Evolutionary conservation across 2,329 filamentous ascomycete species (phyloP), one percentile per base, ranked within the genome.

Genomic region (Tolypocladium sp.): DNA sequence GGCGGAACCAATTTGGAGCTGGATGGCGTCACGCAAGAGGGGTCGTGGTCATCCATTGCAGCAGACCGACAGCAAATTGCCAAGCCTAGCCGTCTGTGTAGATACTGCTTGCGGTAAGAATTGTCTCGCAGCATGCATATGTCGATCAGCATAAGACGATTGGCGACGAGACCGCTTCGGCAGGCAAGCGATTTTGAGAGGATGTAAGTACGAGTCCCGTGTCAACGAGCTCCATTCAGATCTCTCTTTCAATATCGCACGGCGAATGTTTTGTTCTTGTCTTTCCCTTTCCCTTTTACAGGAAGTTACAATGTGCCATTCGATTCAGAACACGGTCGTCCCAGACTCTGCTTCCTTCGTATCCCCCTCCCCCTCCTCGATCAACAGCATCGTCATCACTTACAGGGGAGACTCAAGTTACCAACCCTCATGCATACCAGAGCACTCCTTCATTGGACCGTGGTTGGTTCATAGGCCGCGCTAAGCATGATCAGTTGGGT

Each of bases 11-110:
- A 52, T n/a, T 53, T 37, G 27, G 33, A 25, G n/a, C 46, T 25
- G 38, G 9, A 55, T 58, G 51, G 53, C 57, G 53, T 51, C 53
- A 52, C 44, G 22, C 27, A 56, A 22, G 56, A 57, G 56, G 46
- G 56, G 44, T 41, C 27, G 22, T 22, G 25, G 15, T 15, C 20
- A n/a, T n/a, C n/a, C n/a, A 33, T 56, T 30, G 27, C 20, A n/a
- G 13, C 49, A n/a, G 33, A 37, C 38, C 33, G 52, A 38, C 30
- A 27, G 42, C 42, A 25, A 38, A 17, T 56, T 25, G 42, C 53
- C 57, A 56, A 56, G 57, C 42, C 42, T 22, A 37, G 46, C 22
- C 27, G 27, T 22, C 15, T 44, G 6, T 17, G 27, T 56, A 40
- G 22, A 7, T 41, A 8, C 44, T 20, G 54, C 53, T 37, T 25